Percentiles rank a stretch among this genome's conserved stretches.
Conservation (phyloP, 345 rosid species). For the Salix caprea region DNA sequence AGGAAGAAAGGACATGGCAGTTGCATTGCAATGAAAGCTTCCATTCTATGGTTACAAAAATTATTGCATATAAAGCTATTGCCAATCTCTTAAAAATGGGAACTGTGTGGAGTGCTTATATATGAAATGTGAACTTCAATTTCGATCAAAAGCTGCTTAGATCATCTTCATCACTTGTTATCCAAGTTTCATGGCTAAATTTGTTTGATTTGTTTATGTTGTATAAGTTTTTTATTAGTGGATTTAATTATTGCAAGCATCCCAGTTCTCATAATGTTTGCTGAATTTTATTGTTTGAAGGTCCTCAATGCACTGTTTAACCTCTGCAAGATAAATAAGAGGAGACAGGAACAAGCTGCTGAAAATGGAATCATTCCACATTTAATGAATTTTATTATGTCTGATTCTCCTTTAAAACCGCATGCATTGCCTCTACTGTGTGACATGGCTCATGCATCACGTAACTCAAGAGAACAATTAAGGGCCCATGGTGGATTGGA, state of each 20-base stretch:
- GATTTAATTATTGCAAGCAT: neutral
- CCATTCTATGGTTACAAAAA: neutral
- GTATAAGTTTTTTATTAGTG: neutral
- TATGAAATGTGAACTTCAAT: neutral
- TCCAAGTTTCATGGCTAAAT: neutral
- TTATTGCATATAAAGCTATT: neutral
- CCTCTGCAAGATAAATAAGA: constrained; percentile 97
- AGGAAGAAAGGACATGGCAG: neutral
- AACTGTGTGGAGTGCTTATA: neutral
- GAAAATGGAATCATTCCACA: constrained; percentile 99
- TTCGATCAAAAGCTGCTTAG: neutral
- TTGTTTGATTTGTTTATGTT: neutral
- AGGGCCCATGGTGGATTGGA: constrained; percentile 99
- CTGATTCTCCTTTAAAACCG: constrained; percentile 73
- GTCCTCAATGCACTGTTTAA: constrained; percentile 94
- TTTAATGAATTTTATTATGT: constrained; percentile 76
- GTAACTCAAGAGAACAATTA: constrained; percentile 92
- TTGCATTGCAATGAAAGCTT: neutral
- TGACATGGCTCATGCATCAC: constrained; percentile 99
- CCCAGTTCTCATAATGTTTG: neutral
- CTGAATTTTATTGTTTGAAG: constrained; percentile 35
- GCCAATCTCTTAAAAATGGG: neutral
- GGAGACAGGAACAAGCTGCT: constrained; percentile 99
- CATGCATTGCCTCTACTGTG: constrained; percentile 86
- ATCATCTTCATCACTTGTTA: neutral